Evolutionary conservation across 768 basidiomycete species (phyloP).

Genomic region (Suillus clintonianus): DNA sequence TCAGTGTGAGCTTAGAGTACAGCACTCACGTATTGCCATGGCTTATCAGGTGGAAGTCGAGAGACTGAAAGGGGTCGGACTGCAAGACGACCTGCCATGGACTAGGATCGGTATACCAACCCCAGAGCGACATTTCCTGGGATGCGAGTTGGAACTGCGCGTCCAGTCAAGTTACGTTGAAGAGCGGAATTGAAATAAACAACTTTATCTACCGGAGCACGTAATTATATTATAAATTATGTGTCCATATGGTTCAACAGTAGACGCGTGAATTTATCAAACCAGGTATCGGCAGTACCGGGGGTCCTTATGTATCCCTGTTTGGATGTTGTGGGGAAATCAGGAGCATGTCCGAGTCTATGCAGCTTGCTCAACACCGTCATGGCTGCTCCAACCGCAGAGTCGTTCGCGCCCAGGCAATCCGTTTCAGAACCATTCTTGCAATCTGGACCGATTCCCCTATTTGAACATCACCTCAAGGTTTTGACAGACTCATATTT

Average conservation of each 20-base stretch:
- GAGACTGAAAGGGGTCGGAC: neutral
- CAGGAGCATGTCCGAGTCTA: slow-evolving; percentile 3
- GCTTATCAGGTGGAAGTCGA: neutral
- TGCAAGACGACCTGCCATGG: slow-evolving; percentile 10
- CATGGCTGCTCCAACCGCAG: slow-evolving; percentile 20
- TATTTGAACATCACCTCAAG: slow-evolving; percentile 74
- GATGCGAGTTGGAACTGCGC: neutral
- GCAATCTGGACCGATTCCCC: slow-evolving; percentile 56
- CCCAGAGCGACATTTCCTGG: slow-evolving; percentile 9
- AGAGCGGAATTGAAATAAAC: neutral
- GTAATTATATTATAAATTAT: neutral
- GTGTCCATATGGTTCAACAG: neutral
- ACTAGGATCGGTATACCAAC: slow-evolving; percentile 1
- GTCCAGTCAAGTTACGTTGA: neutral
- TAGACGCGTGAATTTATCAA: neutral
- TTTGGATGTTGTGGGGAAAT: slow-evolving; percentile 9
- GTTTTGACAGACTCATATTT: slow-evolving; percentile 74
- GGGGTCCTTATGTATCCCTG: slow-evolving; percentile 3
- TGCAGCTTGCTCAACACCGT: slow-evolving; percentile 3
- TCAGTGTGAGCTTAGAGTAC: neutral
- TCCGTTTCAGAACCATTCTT: slow-evolving; percentile 29
- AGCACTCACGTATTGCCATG: neutral
- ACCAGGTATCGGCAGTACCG: neutral
- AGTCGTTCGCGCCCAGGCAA: slow-evolving; percentile 22
- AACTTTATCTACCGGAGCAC: neutral